phyloP scores from a whole-genome alignment of 2,329 filamentous ascomycete genomes.

The Atkinsonella texensis region DNA sequence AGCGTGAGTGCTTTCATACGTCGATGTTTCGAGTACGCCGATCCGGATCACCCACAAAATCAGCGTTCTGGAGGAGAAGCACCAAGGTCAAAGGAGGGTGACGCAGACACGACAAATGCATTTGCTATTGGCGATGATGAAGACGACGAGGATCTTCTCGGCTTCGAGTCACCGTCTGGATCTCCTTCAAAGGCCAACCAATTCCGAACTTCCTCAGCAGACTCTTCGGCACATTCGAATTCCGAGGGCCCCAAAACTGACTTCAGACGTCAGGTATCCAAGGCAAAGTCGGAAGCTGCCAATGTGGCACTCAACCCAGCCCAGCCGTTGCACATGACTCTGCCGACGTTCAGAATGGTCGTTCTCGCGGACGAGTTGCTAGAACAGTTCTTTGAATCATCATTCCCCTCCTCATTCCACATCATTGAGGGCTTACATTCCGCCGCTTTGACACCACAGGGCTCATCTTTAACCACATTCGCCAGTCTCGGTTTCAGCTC shows the following conservation, averaged over 20 bases:
- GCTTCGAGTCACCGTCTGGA: constrained; percentile 37
- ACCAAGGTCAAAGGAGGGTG: constrained; percentile 13
- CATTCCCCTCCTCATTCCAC: constrained; percentile 86
- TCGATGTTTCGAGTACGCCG: constrained; percentile 94
- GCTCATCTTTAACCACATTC: constrained; percentile 73
- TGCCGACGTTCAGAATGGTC: constrained; percentile 98
- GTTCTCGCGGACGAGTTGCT: constrained; percentile 90
- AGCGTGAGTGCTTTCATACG: constrained; percentile 94
- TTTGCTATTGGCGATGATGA: constrained; percentile 65
- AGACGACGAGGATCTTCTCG: constrained; percentile 49
- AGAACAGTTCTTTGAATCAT: constrained; percentile 94
- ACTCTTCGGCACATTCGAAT: constrained; percentile 9
- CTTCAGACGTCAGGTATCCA: constrained; percentile 34
- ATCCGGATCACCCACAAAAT: constrained; percentile 68
- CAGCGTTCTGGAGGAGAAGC: constrained; percentile 19
- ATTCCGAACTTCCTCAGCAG: constrained; percentile 28
- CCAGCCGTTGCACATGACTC: constrained; percentile 86
- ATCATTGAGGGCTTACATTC: constrained; percentile 53
- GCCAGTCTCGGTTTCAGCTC: constrained; percentile 53
- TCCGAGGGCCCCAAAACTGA: constrained; percentile 8
- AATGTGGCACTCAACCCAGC: constrained; percentile 88
- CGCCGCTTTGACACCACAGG: constrained; percentile 17
- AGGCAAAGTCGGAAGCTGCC: constrained; percentile 61
- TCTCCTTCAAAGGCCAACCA: constrained; percentile 32
- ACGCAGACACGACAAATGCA: constrained; percentile 25